phyloP scores from a whole-genome alignment of 1,284 basidiomycete species.

The Takashimella tepidaria region DNA sequence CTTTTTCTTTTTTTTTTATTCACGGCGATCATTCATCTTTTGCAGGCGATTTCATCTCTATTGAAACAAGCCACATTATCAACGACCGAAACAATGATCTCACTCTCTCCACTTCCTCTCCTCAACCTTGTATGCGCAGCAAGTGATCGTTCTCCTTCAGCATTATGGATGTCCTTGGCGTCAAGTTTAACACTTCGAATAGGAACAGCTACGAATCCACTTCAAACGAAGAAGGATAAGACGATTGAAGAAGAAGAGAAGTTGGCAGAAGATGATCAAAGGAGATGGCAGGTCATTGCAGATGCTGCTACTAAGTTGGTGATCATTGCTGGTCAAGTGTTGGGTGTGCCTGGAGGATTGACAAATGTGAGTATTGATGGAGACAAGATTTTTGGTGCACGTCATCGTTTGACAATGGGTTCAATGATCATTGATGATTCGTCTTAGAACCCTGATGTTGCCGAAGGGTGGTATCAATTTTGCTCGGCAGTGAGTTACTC shows the following conservation, averaged over 20 bases:
- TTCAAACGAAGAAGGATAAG: conserved; percentile 34
- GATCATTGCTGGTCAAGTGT: conserved; percentile 56
- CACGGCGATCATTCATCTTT: too few species aligned
- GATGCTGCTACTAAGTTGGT: conserved; percentile 58
- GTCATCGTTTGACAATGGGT: neutral
- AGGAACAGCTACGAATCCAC: conserved; percentile 56
- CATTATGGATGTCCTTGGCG: conserved; percentile 75
- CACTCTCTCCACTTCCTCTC: conserved; percentile 69
- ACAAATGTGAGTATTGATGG: conserved; percentile 60
- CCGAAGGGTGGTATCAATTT: conserved; percentile 78
- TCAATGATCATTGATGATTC: too few species aligned
- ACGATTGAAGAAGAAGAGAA: conserved; percentile 22
- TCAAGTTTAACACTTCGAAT: conserved; percentile 71
- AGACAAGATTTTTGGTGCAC: too few species aligned
- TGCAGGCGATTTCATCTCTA: conserved; percentile 37
- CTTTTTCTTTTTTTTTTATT: too few species aligned
- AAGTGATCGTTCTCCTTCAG: conserved; percentile 65
- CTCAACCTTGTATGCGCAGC: conserved; percentile 72
- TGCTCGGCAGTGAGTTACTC: conserved; percentile 47
- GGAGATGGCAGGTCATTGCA: conserved; percentile 36
- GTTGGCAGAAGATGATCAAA: conserved; percentile 19
- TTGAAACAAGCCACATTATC: conserved; percentile 38
- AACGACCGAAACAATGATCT: conserved; percentile 59
- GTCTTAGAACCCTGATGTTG: conserved; percentile 77
- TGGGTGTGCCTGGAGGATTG: conserved; percentile 60